These are phyloP conservation scores for Irpex lacteus DNA, from an alignment of 1,284 basidiomycete species.

Conservation along the genomic window DNA sequence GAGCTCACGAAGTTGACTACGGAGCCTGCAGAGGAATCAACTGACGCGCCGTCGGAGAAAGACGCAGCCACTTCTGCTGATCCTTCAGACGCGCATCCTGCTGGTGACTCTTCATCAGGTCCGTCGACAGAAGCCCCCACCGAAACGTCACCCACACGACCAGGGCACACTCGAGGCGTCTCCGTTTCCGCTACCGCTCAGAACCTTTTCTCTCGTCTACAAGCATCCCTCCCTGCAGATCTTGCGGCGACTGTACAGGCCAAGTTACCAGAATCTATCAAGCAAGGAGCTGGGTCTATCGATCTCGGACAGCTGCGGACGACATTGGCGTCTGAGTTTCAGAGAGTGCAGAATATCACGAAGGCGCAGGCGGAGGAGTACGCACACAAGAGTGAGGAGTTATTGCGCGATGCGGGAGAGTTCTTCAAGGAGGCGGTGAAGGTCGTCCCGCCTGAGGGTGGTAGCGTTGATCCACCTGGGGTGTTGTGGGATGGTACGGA, in stretches of 20 bases:
- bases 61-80: neutral
- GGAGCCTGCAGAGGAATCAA: constrained; percentile 24
- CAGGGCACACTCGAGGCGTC: constrained; percentile 21
- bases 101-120: neutral
- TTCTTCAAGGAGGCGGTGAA: constrained; percentile 84
- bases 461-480: constrained; percentile 32
- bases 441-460: constrained; percentile 78
- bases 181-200: constrained; percentile 33
- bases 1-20: constrained; percentile 67
- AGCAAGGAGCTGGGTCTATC: constrained; percentile 40
- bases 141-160: constrained; percentile 16
- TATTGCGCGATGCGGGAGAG: constrained; percentile 72
- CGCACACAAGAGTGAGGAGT: constrained; percentile 72
- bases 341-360: constrained; percentile 70
- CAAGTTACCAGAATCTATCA: constrained; percentile 64
- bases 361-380: constrained; percentile 81
- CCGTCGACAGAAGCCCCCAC: constrained; percentile 17
- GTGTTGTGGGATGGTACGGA: constrained; percentile 81
- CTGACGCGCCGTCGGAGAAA: constrained; percentile 8
- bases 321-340: constrained; percentile 68
- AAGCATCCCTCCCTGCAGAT: constrained; percentile 68
- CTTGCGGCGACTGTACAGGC: constrained; percentile 67
- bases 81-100: neutral
- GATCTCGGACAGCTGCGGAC: constrained; percentile 66
- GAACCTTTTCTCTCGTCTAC: constrained; percentile 65